These are phyloP conservation scores for Naumovozyma castellii DNA, from an alignment of 805 yeast species.

Conservation along the genomic window DNA sequence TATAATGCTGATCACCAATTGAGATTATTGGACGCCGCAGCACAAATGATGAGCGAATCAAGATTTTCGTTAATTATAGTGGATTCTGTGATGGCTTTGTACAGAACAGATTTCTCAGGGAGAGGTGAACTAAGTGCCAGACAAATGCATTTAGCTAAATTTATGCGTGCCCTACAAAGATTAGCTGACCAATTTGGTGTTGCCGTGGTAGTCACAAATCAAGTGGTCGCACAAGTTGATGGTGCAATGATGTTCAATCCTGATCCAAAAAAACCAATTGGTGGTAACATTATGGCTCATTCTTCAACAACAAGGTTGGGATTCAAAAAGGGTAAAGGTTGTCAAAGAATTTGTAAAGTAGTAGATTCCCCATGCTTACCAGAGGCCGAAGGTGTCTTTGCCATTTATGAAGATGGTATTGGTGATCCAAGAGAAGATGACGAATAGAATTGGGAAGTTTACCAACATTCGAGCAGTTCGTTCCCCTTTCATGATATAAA, in stretches of 20 bases:
- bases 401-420: slow-evolving; percentile 92
- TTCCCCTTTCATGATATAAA: not conserved
- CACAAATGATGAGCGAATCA: slow-evolving; percentile 92
- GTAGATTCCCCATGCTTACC: slow-evolving; percentile 96
- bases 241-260: slow-evolving; percentile 76
- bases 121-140: slow-evolving; percentile 93
- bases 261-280: slow-evolving; percentile 96
- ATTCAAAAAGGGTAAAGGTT: slow-evolving; percentile 84
- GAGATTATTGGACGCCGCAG: slow-evolving; percentile 78
- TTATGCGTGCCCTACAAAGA: slow-evolving; percentile 82
- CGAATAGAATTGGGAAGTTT: slow-evolving; percentile 19
- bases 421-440: slow-evolving; percentile 90
- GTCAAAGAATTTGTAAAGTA: slow-evolving; percentile 86
- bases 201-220: slow-evolving; percentile 91
- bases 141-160: slow-evolving; percentile 88
- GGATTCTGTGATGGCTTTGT: slow-evolving; percentile 95
- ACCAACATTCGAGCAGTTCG: not conserved
- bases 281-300: slow-evolving; percentile 96
- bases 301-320: slow-evolving; percentile 89
- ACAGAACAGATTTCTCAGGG: slow-evolving; percentile 90
- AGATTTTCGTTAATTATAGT: slow-evolving; percentile 83
- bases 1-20: slow-evolving; percentile 95
- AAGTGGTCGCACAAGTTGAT: slow-evolving; percentile 96
- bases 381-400: slow-evolving; percentile 89
- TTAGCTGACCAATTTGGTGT: slow-evolving; percentile 97